Base-by-base conservation (phyloP, 2,329 filamentous ascomycete species). In the Fusarium brachygibbosum region DNA sequence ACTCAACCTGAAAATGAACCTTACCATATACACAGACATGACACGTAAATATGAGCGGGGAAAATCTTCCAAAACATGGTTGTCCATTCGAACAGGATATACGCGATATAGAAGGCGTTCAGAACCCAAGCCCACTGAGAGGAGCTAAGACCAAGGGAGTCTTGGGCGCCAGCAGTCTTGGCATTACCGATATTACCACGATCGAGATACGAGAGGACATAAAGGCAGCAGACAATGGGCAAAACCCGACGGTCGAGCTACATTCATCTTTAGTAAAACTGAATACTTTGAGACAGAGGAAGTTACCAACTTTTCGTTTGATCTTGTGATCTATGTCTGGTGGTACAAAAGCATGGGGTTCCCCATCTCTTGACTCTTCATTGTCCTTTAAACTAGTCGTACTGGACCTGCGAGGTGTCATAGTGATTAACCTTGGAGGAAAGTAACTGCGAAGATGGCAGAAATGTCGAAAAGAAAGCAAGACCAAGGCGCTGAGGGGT, bases 161-260 rank as follows among this genome's bases (percentile, higher is more conserved):
- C 70, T 29, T 69, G 62, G 1, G 68, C 62, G 0, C 70, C 70
- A 0, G 70, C 70, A 0, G 66, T 61, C 13, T 72, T 72, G 37
- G 70, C 69, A 28, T 72, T 72, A 9, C 70, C 70, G 7, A 72
- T 70, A 16, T 72, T 72, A 8, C 70, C 70, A 0, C 70, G 59
- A 16, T 72, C 69, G 9, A 72, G 34, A 7, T 73, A 73, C 3
- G 70, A 73, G 0, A 71, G 29, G 12, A 73, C 50, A 23, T 73
- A 73, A 2, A 73, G 63, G 16, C 65, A 70, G 32, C 70, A 73
- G 2, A 72, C 50, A 4, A 72, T 37, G 1, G 70, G 70, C 8
- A 72, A 31, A 7, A 72, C 48, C 2, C 54, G 63, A 2, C 55
- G 60, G 28, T 72, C 70, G 4, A 72, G 68, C 70, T 71, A 8